Percentiles rank a stretch among this genome's conserved stretches.
Conservation (phyloP, 2,329 filamentous ascomycete genomes). For the Periconia sp. region DNA sequence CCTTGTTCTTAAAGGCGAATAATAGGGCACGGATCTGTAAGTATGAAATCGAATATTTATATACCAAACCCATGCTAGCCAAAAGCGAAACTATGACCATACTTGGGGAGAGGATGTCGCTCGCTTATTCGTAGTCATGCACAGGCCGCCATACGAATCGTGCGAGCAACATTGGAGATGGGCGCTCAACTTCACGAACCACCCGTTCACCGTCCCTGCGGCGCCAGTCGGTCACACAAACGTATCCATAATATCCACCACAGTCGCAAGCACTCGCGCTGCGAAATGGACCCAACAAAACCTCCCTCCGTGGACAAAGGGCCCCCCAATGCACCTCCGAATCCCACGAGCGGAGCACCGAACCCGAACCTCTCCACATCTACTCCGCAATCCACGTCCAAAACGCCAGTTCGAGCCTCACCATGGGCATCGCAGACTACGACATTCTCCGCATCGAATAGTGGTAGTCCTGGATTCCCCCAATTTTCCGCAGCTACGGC, state of each 20-base stretch:
- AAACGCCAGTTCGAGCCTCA: constrained; percentile 20
- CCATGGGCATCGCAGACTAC: constrained; percentile 37
- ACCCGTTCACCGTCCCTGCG: constrained; percentile 3
- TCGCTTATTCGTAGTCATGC: too few relatives aligned
- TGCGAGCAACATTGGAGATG: constrained; percentile 3
- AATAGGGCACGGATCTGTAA: too few relatives aligned
- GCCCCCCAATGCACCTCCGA: constrained; percentile 26
- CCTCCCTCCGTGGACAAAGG: constrained; percentile 10
- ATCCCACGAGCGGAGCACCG: constrained; percentile 20
- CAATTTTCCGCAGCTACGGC: constrained; percentile 49
- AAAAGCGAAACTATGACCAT: too few relatives aligned
- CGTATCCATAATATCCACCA: too few relatives aligned
- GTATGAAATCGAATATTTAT: too few relatives aligned
- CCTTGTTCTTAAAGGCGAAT: too few relatives aligned
- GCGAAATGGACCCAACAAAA: constrained; percentile 25
- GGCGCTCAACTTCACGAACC: constrained; percentile 8
- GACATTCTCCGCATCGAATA: constrained; percentile 25
- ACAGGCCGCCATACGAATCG: too few relatives aligned
- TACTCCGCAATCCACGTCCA: constrained; percentile 21
- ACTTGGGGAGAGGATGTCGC: too few relatives aligned
- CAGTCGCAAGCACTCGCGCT: constrained; percentile 8
- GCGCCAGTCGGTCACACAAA: too few relatives aligned
- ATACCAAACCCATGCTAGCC: too few relatives aligned
- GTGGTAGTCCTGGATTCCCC: constrained; percentile 26
- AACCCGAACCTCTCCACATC: constrained; percentile 24